These are phyloP conservation scores for Halteria grandinella DNA, from an alignment of 73 alveolate genomes.

Conservation along the genomic window DNA sequence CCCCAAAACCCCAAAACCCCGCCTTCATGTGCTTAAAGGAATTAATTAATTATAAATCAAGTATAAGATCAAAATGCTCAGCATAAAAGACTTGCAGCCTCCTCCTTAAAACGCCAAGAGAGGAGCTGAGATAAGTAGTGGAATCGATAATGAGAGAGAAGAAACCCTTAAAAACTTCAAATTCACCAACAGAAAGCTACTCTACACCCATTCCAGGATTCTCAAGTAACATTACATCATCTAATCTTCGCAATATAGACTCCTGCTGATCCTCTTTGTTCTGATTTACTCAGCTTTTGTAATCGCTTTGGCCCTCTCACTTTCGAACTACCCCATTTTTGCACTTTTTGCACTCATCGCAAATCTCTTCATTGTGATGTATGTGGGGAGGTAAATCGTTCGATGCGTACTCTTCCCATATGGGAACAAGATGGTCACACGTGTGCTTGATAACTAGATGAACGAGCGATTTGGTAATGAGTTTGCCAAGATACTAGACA, in stretches of 20 bases:
- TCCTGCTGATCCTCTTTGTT: not conserved
- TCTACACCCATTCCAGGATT: slow-evolving; percentile 26
- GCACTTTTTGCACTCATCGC: slow-evolving; percentile 16
- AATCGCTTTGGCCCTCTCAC: slow-evolving; percentile 25
- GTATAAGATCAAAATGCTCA: too few species aligned
- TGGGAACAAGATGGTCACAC: slow-evolving; percentile 21
- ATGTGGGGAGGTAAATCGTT: slow-evolving; percentile 12
- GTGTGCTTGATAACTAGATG: slow-evolving; percentile 13
- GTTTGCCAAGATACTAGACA: slow-evolving; percentile 34
- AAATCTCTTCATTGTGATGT: not conserved
- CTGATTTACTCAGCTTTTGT: slow-evolving; percentile 16
- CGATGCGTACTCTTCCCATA: slow-evolving; percentile 35
- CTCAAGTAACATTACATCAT: not conserved
- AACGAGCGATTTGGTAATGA: slow-evolving; percentile 43
- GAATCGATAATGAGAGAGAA: not conserved
- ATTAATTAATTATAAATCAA: too few species aligned
- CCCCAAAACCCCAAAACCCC: too few species aligned
- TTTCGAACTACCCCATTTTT: slow-evolving; percentile 25
- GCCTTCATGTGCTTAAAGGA: too few species aligned
- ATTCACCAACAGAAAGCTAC: slow-evolving; percentile 2
- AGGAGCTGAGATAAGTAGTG: too few species aligned
- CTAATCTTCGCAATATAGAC: not conserved
- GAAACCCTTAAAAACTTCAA: not conserved
- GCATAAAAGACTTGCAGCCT: too few species aligned
- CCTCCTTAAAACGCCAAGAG: too few species aligned